phyloP scores from a whole-genome alignment of 225 moss, liverwort and hornwort species.

The Straminergon stramineum region DNA sequence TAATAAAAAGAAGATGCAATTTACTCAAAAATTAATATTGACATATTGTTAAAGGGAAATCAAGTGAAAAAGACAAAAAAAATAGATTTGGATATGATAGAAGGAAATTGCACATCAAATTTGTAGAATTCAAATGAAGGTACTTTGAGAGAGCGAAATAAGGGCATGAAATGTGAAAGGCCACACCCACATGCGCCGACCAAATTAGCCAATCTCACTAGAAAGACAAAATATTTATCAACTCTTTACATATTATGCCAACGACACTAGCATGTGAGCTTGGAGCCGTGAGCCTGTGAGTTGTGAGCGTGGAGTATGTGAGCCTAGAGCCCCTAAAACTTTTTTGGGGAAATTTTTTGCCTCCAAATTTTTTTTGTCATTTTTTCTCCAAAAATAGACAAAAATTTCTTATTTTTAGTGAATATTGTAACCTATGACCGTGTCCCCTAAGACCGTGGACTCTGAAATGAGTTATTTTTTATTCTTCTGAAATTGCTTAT shows the following conservation, averaged over 20 bases:
- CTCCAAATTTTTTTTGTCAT: too few relatives aligned
- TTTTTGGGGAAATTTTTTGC: too few relatives aligned
- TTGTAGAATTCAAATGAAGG: neutral
- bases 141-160: neutral
- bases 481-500: too few relatives aligned
- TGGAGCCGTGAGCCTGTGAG: too few relatives aligned
- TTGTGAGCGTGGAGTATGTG: too few relatives aligned
- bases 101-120: neutral
- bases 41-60: neutral
- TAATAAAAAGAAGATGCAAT: neutral
- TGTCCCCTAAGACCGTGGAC: too few relatives aligned
- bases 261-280: too few relatives aligned
- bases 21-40: neutral
- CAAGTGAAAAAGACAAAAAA: neutral
- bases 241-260: fast-evolving
- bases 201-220: neutral
- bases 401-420: too few relatives aligned
- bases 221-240: neutral
- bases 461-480: too few relatives aligned
- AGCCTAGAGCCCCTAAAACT: too few relatives aligned
- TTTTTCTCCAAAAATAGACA: too few relatives aligned
- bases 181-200: fast-evolving
- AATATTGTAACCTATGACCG: too few relatives aligned
- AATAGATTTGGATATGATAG: fast-evolving
- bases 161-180: neutral